These are phyloP conservation scores for Spergularia azorica DNA, from an alignment of 179 eudicot species.

Conservation along the genomic window DNA sequence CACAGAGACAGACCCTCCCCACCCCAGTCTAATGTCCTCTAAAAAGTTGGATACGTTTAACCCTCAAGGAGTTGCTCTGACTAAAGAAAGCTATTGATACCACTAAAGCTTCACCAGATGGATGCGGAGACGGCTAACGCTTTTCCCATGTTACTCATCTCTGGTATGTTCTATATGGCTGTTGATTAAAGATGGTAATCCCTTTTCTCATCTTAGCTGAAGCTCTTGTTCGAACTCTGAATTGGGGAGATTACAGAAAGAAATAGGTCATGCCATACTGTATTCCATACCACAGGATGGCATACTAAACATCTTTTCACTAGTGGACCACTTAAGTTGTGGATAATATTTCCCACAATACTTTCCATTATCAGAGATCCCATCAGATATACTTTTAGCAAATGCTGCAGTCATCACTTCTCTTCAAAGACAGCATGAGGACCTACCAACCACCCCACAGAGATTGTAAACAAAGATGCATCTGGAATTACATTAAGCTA, in stretches of 20 bases:
- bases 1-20: no score
- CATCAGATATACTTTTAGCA: background rate
- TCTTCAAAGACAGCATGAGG: constrained; percentile 15
- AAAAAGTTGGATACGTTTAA: no score
- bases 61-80: no score
- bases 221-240: background rate
- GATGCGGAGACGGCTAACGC: background rate
- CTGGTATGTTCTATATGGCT: background rate
- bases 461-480: background rate
- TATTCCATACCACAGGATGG: constrained; percentile 19
- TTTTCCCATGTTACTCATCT: background rate
- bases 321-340: constrained; percentile 26
- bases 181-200: constrained; percentile 2
- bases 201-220: background rate
- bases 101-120: no score
- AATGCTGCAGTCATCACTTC: constrained; percentile 10
- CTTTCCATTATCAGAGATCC: constrained; percentile 16
- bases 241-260: constrained; percentile 1
- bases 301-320: constrained; percentile 15
- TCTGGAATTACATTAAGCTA: background rate
- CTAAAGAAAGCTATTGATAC: no score
- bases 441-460: constrained; percentile 13
- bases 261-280: background rate
- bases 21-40: no score
- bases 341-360: constrained; percentile 17